A percentile compares a stretch with the other conserved stretches of the same genome.
Evolutionary conservation across 2,329 filamentous ascomycete genomes (phyloP).

Genomic region (Fusarium verticillioides): DNA sequence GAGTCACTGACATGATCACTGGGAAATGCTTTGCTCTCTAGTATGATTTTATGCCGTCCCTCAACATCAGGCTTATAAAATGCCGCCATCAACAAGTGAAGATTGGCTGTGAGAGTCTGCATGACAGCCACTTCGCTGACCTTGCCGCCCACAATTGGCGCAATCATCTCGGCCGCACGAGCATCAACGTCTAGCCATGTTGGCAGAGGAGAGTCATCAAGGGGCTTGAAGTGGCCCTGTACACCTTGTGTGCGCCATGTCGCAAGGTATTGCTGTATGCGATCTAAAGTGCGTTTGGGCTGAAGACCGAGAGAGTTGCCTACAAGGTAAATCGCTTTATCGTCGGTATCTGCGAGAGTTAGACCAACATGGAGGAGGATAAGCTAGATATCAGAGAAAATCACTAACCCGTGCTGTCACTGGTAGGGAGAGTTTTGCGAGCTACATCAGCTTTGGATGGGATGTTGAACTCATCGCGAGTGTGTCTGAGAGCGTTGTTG

Average conservation of each 20-base stretch:
- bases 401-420: constrained; percentile 9
- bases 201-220: constrained; percentile 72
- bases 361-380: neutral
- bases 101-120: constrained; percentile 82
- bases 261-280: constrained; percentile 74
- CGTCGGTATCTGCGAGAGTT: constrained; percentile 12
- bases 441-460: constrained; percentile 59
- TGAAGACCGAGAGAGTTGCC: constrained; percentile 88
- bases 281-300: constrained; percentile 67
- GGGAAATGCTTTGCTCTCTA: constrained; percentile 87
- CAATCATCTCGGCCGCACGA: constrained; percentile 74
- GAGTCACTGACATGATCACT: constrained; percentile 73
- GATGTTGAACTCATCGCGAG: constrained; percentile 76
- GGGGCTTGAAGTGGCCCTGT: constrained; percentile 78
- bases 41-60: constrained; percentile 75
- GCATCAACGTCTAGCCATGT: constrained; percentile 81
- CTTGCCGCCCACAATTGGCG: constrained; percentile 74
- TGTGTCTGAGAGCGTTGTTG: constrained; percentile 63
- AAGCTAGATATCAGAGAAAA: neutral
- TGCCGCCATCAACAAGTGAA: constrained; percentile 82
- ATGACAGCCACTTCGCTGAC: constrained; percentile 80
- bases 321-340: constrained; percentile 75
- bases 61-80: constrained; percentile 76
- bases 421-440: constrained; percentile 42
- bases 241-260: constrained; percentile 86